These are phyloP conservation scores for Neonectria magnoliae DNA, from an alignment of 2,329 filamentous ascomycete species.

Conservation along the genomic window DNA sequence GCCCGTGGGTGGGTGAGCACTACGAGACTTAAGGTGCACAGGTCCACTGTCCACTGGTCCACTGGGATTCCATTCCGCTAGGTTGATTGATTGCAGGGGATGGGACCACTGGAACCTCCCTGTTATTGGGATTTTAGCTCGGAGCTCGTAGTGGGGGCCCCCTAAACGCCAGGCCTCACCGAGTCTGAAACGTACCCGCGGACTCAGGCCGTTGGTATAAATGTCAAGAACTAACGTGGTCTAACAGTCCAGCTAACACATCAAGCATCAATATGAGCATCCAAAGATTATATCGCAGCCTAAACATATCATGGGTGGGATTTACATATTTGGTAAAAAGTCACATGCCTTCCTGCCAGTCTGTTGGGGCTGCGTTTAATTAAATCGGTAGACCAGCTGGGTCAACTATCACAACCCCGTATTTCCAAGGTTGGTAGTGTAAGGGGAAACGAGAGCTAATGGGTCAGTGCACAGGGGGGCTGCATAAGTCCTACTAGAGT, in stretches of 20 bases:
- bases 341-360: neutral
- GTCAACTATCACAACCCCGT: constrained; percentile 7
- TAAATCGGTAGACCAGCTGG: constrained; percentile 1
- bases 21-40: neutral
- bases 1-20: too few relatives aligned
- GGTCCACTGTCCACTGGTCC: too few relatives aligned
- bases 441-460: neutral
- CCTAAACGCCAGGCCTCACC: constrained; percentile 18
- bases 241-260: neutral
- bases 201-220: constrained; percentile 25
- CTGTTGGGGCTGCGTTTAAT: constrained; percentile 21
- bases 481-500: neutral
- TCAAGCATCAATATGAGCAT: neutral
- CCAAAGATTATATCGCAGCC: neutral
- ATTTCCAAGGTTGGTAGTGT: neutral
- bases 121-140: constrained; percentile 8
- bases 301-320: neutral
- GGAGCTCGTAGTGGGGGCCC: constrained; percentile 8
- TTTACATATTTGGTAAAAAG: neutral
- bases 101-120: constrained; percentile 14
- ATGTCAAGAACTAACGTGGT: neutral
- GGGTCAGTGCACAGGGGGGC: neutral
- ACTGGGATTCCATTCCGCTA: neutral
- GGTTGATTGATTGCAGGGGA: constrained; percentile 25
- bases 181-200: constrained; percentile 31